phyloP scores from a whole-genome alignment of 805 yeast species.

The Kodamaea neixiangensis region DNA sequence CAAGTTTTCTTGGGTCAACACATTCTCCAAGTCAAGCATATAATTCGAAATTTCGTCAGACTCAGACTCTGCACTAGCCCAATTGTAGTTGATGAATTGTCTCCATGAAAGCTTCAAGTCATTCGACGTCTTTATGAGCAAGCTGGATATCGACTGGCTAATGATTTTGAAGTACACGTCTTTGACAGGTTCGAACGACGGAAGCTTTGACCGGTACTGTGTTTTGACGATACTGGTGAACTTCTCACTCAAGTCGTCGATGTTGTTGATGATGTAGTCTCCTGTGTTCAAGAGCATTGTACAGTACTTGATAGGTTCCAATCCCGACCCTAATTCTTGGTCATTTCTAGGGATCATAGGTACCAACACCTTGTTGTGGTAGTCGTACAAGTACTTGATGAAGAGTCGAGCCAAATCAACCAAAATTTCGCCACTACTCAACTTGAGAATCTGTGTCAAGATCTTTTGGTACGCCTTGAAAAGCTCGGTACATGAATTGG shows the following conservation, averaged over 20 bases:
- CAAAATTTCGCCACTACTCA: slow-evolving; percentile 46
- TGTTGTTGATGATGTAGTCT: slow-evolving; percentile 81
- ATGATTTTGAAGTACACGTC: slow-evolving; percentile 59
- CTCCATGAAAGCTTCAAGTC: slow-evolving; percentile 78
- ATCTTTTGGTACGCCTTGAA: slow-evolving; percentile 76
- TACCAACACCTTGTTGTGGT: slow-evolving; percentile 29
- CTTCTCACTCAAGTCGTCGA: slow-evolving; percentile 72
- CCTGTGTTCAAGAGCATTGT: slow-evolving; percentile 83
- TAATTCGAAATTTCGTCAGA: slow-evolving; percentile 64
- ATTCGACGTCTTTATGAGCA: slow-evolving; percentile 57
- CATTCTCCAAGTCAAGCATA: slow-evolving; percentile 55
- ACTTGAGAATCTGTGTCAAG: slow-evolving; percentile 58
- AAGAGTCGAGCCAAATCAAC: slow-evolving; percentile 60
- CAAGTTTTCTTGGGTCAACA: slow-evolving; percentile 45
- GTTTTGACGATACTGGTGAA: slow-evolving; percentile 41
- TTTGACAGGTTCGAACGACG: slow-evolving; percentile 54
- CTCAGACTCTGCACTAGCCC: slow-evolving; percentile 44
- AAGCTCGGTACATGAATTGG: slow-evolving; percentile 85
- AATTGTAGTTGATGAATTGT: slow-evolving; percentile 73
- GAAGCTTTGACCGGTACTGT: slow-evolving; percentile 39
- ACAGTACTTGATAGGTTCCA: slow-evolving; percentile 65
- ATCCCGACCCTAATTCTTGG: slow-evolving; percentile 44
- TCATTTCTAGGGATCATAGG: slow-evolving; percentile 48
- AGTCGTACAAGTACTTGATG: slow-evolving; percentile 60
- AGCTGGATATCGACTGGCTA: slow-evolving; percentile 53